Percentiles rank a stretch among this genome's conserved stretches.
These are phyloP conservation scores for Globisporangium parvum DNA, from an alignment of 352 stramenopile species.

Conservation along the genomic window DNA sequence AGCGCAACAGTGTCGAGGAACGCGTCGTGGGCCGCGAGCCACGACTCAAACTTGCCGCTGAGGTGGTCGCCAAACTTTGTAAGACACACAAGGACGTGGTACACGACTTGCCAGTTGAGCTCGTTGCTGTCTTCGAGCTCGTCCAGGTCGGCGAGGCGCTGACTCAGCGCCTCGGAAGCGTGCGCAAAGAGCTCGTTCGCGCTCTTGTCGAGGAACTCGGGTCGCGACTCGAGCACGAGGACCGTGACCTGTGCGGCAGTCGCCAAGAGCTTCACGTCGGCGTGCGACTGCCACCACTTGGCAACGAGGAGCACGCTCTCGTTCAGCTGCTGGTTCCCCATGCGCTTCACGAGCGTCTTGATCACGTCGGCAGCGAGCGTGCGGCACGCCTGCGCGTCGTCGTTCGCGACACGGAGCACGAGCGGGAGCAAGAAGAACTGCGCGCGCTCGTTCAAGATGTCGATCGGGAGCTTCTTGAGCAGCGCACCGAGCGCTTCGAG, in stretches of 20 bases:
- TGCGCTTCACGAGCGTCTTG: slow-evolving; percentile 78
- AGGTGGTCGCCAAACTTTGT: slow-evolving; percentile 65
- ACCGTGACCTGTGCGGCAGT: slow-evolving; percentile 70
- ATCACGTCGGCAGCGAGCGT: slow-evolving; percentile 78
- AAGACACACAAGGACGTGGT: slow-evolving; percentile 58
- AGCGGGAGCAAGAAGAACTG: slow-evolving; percentile 95
- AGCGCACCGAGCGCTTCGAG: slow-evolving; percentile 87
- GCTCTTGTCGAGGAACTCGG: slow-evolving; percentile 72
- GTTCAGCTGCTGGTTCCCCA: slow-evolving; percentile 89
- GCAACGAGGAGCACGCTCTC: slow-evolving; percentile 82
- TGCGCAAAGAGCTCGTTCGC: slow-evolving; percentile 35
- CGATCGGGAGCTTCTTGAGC: slow-evolving; percentile 89
- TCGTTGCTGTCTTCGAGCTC: slow-evolving; percentile 30
- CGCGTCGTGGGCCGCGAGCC: slow-evolving; percentile 28
- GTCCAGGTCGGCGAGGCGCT: slow-evolving; percentile 30
- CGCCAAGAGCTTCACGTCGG: slow-evolving; percentile 58
- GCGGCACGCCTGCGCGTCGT: slow-evolving; percentile 89
- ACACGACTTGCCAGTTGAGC: slow-evolving; percentile 58
- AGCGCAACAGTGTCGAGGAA: slow-evolving; percentile 50
- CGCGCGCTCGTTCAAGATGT: slow-evolving; percentile 88
- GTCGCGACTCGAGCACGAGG: slow-evolving; percentile 64
- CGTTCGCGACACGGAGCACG: slow-evolving; percentile 95
- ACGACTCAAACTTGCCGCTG: slow-evolving; percentile 50
- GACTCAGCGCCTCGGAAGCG: slow-evolving; percentile 29
- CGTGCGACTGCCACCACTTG: slow-evolving; percentile 71